phyloP scores from a whole-genome alignment of 1,284 basidiomycete species.

The Garcileccinum viscosum region DNA sequence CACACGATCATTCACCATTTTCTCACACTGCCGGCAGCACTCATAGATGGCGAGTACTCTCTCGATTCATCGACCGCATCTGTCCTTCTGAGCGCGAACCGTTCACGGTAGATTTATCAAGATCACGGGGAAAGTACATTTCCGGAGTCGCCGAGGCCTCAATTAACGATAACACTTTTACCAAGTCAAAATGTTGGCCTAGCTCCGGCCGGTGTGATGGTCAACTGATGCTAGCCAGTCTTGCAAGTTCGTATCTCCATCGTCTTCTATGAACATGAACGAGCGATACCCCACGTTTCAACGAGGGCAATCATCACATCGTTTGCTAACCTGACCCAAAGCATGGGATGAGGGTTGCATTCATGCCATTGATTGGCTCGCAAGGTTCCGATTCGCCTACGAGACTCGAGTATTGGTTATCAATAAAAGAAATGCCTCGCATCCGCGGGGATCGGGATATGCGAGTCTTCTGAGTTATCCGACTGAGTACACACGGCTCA shows the following conservation, averaged over 20 bases:
- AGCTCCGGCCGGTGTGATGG: background rate
- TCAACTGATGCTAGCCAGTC: background rate
- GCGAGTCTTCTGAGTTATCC: background rate
- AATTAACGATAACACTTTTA: slow-evolving; percentile 2
- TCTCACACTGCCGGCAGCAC: background rate
- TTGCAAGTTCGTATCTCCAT: background rate
- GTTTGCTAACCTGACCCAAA: background rate
- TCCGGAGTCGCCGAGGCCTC: slow-evolving; percentile 1
- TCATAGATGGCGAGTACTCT: too few species aligned
- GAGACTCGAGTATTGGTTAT: background rate
- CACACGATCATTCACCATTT: background rate
- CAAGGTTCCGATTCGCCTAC: background rate
- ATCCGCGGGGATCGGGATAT: background rate
- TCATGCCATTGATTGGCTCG: background rate
- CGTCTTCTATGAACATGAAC: background rate
- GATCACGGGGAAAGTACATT: background rate
- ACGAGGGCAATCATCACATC: too few species aligned
- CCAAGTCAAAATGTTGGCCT: background rate
- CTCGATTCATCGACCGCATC: background rate
- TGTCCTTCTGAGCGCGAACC: slow-evolving; percentile 6
- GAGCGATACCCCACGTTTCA: too few species aligned
- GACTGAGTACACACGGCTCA: background rate
- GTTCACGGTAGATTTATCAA: background rate
- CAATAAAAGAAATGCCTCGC: background rate
- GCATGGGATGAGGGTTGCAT: background rate